Evolutionary conservation across 805 yeast species (phyloP).

Genomic region (Maudiozyma barnettii): DNA sequence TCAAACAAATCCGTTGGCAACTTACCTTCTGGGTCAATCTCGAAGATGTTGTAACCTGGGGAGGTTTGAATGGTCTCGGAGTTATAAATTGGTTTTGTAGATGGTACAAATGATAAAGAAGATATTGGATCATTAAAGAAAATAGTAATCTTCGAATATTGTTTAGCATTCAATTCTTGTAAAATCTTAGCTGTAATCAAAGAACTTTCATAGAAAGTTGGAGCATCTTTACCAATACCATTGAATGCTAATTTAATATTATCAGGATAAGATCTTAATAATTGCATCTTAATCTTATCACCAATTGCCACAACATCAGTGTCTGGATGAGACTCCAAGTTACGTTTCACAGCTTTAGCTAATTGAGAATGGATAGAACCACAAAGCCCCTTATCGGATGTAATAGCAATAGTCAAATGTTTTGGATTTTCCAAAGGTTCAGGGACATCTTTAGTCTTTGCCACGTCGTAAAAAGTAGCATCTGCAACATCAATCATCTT

Average conservation of each 20-base stretch:
- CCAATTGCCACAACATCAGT: constrained; percentile 83
- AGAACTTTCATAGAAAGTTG: constrained; percentile 84
- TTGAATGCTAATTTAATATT: constrained; percentile 66
- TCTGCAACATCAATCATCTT: constrained; percentile 79
- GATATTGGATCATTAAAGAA: constrained; percentile 81
- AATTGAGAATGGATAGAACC: constrained; percentile 96
- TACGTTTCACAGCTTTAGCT: constrained; percentile 72
- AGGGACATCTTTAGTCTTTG: constrained; percentile 61
- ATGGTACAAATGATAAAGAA: constrained; percentile 86
- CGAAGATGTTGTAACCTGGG: constrained; percentile 76
- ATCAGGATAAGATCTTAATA: constrained; percentile 69
- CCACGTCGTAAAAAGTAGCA: constrained; percentile 63
- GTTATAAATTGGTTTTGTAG: constrained; percentile 54
- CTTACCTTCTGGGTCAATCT: constrained; percentile 58
- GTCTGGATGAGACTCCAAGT: constrained; percentile 47
- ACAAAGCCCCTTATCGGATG: constrained; percentile 97
- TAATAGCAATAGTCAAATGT: constrained; percentile 74
- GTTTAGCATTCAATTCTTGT: constrained; percentile 34
- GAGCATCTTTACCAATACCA: constrained; percentile 95
- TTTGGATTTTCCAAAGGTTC: constrained; percentile 38
- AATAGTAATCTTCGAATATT: constrained; percentile 68
- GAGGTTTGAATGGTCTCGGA: constrained; percentile 69
- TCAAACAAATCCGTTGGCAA: constrained; percentile 70
- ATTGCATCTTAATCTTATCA: constrained; percentile 87
- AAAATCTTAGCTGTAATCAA: constrained; percentile 77